Evolutionary conservation across 495 filamentous ascomycete genomes (phyloP), one percentile per base, ranked within the genome.

Genomic region (Barbatosphaeria neglecta): DNA sequence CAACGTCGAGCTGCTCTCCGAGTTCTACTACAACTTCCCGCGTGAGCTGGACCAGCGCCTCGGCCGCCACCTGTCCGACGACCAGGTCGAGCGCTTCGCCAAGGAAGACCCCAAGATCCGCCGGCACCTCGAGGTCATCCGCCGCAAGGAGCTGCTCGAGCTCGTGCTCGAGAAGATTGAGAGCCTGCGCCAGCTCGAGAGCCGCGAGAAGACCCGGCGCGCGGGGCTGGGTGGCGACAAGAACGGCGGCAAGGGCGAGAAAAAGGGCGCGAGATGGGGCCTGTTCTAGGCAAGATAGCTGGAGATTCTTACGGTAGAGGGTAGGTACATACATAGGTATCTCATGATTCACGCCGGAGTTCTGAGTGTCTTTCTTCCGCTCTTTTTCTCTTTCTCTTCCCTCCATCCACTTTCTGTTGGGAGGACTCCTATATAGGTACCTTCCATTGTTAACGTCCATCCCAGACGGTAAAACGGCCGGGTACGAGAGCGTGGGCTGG

Each of bases 1-100:
- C 9, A 95, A 99, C 54, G 93, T 96, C 28, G 92, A 99, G 68
- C 76, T 99, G 22, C 75, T 99, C 35, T 87, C 86, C 4, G 94
- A 97, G 59, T 99, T 97, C 56, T 95, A 95, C 68, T 90, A 93
- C 60, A 83, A 90, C 58, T 99, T 99, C 69, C 92, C 92, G 0
- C 77, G 93, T 18, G 88, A 95, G 60, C 76, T 99, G 17, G 92
- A 99, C 61, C 58, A 80, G 53, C 76, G 87, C 35, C 80, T 99
- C n/a, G 87, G 89, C 28, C 74, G 89, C 28, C 77, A 84, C 50
- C 76, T 97, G 44, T 82, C 81, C 4, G 74, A 81, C 28, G 76
- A 75, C 0, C 83, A 95, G 48, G 73, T 96, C 11, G 90, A 99
- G 56, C 74, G 78, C 15, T 97, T 99, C 54, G 92, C 92, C 13